Conservation (phyloP, 331 rosid species). For the Saraca asoca region DNA sequence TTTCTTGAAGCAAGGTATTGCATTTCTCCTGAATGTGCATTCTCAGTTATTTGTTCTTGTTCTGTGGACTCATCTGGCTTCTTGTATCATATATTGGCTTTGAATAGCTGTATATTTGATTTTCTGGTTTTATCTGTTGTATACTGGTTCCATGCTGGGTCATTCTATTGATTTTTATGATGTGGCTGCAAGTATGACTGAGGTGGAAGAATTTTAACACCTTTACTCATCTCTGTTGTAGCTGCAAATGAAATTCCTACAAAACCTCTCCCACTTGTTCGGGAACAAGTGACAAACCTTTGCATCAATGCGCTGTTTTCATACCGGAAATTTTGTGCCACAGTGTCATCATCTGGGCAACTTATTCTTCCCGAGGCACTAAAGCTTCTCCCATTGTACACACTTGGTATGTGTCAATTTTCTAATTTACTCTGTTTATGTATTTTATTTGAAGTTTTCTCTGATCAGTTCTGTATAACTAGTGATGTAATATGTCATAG, state of each 20-base stretch:
- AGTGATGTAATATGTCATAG: conserved; percentile 17
- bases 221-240: conserved; percentile 40
- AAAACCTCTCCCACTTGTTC: conserved; percentile 69
- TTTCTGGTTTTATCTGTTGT: conserved; percentile 3
- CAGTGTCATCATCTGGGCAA: conserved; percentile 93
- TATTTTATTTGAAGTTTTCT: conserved; percentile 13
- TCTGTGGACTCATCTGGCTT: neutral
- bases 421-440: neutral
- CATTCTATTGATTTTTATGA: conserved; percentile 14
- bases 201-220: conserved; percentile 22
- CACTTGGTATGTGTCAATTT: conserved; percentile 65
- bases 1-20: conserved; percentile 92
- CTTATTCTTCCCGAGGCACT: conserved; percentile 99
- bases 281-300: conserved; percentile 84
- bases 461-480: conserved; percentile 5
- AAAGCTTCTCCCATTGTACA: conserved; percentile 92
- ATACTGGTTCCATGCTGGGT: conserved; percentile 28
- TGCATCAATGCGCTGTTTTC: conserved; percentile 84
- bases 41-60: conserved; percentile 6
- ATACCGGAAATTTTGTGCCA: conserved; percentile 93
- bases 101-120: conserved; percentile 16
- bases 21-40: conserved; percentile 13
- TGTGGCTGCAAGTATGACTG: conserved; percentile 9
- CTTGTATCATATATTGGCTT: conserved; percentile 12
- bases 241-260: conserved; percentile 85